Conservation (phyloP, 495 filamentous ascomycete species). For the Penicillium arizonense region DNA sequence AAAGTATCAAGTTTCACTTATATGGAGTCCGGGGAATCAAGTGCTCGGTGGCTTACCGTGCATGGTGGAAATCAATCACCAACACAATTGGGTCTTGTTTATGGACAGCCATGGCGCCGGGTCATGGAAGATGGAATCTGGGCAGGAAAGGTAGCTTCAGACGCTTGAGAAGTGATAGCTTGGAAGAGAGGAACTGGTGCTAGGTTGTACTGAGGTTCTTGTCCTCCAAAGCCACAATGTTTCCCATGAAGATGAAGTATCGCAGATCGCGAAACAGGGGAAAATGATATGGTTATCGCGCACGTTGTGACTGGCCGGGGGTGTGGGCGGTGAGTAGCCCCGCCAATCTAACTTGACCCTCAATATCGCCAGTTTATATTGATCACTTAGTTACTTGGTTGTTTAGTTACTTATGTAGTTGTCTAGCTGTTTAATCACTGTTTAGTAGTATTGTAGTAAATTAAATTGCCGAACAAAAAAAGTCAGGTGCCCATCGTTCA, state of each 20-base stretch:
- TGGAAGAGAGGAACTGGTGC: slow-evolving; percentile 3
- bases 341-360: slow-evolving; percentile 5
- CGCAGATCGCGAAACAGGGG: slow-evolving; percentile 18
- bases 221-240: slow-evolving; percentile 8
- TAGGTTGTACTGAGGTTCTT: slow-evolving; percentile 10
- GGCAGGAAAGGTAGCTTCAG: not conserved
- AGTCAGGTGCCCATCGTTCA: slow-evolving; percentile 6
- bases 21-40: not conserved
- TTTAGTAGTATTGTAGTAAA: too few species aligned
- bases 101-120: slow-evolving; percentile 32
- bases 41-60: slow-evolving; percentile 51
- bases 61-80: slow-evolving; percentile 97
- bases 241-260: slow-evolving; percentile 16
- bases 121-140: slow-evolving; percentile 5
- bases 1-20: not conserved
- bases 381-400: not conserved
- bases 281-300: slow-evolving; percentile 26
- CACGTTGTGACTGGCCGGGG: slow-evolving; percentile 22
- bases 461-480: not conserved
- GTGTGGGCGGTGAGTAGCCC: slow-evolving; percentile 23
- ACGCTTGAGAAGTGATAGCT: not conserved
- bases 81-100: slow-evolving; percentile 64
- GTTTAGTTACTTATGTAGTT: too few species aligned
- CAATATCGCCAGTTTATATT: too few species aligned
- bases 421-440: too few species aligned